Evolutionary conservation across 257 asterid species (phyloP).

Genomic region (Solanum etuberosum): DNA sequence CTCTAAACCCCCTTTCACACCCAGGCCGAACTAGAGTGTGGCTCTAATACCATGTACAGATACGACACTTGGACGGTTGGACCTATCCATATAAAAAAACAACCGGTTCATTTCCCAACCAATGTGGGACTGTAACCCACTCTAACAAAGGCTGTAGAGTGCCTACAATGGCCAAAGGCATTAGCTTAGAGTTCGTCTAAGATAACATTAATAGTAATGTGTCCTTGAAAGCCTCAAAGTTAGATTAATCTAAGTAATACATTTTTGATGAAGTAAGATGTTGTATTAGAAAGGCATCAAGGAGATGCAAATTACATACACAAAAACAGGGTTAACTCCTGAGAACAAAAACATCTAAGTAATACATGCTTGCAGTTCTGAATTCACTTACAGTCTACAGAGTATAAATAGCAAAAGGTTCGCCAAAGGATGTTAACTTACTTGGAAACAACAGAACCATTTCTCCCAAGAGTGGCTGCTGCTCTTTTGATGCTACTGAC

Average conservation of each 20-base stretch:
- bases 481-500: conserved; percentile 40
- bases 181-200: background rate
- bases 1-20: background rate
- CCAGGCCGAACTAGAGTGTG: background rate
- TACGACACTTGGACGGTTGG: background rate
- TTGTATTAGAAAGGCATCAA: too few species aligned
- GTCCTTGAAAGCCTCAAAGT: background rate
- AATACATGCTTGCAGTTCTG: background rate
- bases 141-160: background rate
- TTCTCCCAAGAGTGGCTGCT: conserved; percentile 25
- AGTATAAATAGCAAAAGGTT: background rate
- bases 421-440: conserved; percentile 14
- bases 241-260: background rate
- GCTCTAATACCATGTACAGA: background rate
- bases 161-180: background rate
- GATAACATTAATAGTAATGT: background rate
- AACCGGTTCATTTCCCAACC: background rate
- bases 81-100: background rate
- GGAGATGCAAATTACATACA: too few species aligned
- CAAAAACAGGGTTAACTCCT: too few species aligned
- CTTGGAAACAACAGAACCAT: conserved; percentile 31
- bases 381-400: background rate
- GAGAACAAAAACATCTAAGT: too few species aligned
- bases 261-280: too few species aligned
- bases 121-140: background rate